These are phyloP conservation scores for Colletotrichum chlorophyti DNA, from an alignment of 2,329 filamentous ascomycete species.

Conservation along the genomic window DNA sequence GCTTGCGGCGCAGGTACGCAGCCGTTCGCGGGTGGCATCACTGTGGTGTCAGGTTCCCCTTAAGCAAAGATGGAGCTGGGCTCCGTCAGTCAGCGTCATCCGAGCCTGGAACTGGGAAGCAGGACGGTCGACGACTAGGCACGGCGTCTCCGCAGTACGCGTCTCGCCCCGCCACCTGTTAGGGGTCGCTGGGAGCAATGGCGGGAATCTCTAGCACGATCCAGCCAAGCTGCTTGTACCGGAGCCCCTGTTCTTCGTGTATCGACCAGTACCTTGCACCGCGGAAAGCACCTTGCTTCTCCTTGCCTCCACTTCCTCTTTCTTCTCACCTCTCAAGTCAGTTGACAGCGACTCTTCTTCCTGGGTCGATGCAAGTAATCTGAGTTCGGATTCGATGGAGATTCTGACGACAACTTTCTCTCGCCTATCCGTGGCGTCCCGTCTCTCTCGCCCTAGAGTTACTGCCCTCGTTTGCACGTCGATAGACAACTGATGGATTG, in stretches of 20 bases:
- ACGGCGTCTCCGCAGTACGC: slow-evolving; percentile 25
- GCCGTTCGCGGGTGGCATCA: not conserved
- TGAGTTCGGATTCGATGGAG: too few species aligned
- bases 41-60: not conserved
- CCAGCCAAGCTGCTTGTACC: not conserved
- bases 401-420: slow-evolving; percentile 12
- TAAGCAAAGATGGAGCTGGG: slow-evolving; percentile 15
- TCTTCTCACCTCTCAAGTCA: not conserved
- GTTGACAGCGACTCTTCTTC: not conserved
- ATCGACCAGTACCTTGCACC: not conserved
- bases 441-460: not conserved
- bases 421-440: not conserved
- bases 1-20: not conserved
- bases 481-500: not conserved
- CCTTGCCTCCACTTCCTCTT: not conserved
- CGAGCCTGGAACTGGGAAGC: slow-evolving; percentile 3
- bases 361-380: not conserved
- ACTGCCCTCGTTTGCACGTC: not conserved
- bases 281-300: slow-evolving; percentile 2
- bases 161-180: slow-evolving; percentile 17
- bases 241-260: not conserved
- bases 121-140: not conserved
- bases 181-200: not conserved
- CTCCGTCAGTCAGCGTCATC: slow-evolving; percentile 26
- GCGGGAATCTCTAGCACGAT: not conserved